phyloP scores from a whole-genome alignment of 148 eudicot genomes.

The Talinum fruticosum region DNA sequence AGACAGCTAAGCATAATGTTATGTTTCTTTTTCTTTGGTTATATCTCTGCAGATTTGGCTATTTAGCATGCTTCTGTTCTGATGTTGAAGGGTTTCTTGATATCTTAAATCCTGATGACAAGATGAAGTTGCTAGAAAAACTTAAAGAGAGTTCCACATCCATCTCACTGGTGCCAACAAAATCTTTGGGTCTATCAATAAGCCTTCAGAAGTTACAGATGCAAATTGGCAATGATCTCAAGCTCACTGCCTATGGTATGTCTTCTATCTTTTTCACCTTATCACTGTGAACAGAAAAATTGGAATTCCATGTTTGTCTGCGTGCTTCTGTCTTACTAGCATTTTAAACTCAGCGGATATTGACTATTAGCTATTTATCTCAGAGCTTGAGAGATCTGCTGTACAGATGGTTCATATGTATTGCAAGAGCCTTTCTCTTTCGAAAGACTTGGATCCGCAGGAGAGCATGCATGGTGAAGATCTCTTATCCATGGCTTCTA shows the following conservation, averaged over 20 bases:
- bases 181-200: constrained; percentile 57
- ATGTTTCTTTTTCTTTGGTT: not conserved
- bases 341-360: constrained; percentile 13
- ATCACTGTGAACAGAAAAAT: not conserved
- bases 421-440: constrained; percentile 70
- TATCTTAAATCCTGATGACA: constrained; percentile 49
- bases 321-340: constrained; percentile 2
- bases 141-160: constrained; percentile 42
- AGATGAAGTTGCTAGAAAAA: constrained; percentile 47
- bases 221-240: constrained; percentile 47
- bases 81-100: constrained; percentile 75
- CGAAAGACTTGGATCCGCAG: constrained; percentile 87
- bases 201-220: constrained; percentile 58
- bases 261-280: constrained; percentile 17
- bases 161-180: constrained; percentile 34
- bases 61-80: constrained; percentile 79
- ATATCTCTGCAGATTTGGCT: constrained; percentile 65
- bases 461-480: constrained; percentile 96
- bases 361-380: constrained; percentile 17
- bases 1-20: not conserved
- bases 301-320: constrained; percentile 3
- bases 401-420: constrained; percentile 64
- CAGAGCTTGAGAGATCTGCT: constrained; percentile 66
- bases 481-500: constrained; percentile 67
- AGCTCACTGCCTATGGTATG: constrained; percentile 55